Evolutionary conservation across 2,329 filamentous ascomycete genomes (phyloP).

Genomic region (Ophiostoma australiae): DNA sequence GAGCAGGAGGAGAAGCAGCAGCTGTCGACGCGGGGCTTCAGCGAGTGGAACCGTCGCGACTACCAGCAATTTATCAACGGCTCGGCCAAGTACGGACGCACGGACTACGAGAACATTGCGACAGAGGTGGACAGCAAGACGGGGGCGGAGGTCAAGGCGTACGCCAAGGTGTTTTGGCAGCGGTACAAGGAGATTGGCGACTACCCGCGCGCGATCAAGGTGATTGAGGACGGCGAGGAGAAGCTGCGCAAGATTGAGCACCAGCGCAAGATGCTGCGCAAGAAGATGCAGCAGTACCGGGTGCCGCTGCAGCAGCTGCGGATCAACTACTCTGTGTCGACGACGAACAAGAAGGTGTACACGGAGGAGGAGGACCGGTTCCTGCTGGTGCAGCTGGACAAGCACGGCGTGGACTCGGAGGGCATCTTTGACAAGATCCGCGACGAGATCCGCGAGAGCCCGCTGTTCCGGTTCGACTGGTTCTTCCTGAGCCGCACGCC

Average conservation of each 20-base stretch:
- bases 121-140: slow-evolving; percentile 89
- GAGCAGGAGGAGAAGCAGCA: slow-evolving; percentile 82
- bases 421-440: slow-evolving; percentile 87
- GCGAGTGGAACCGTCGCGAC: slow-evolving; percentile 92
- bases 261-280: slow-evolving; percentile 85
- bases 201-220: slow-evolving; percentile 79
- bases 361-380: slow-evolving; percentile 98
- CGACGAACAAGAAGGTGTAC: slow-evolving; percentile 99
- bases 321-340: slow-evolving; percentile 98
- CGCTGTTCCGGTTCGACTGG: slow-evolving; percentile 97
- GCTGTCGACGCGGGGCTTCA: slow-evolving; percentile 79
- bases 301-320: slow-evolving; percentile 96
- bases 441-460: slow-evolving; percentile 93
- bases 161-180: slow-evolving; percentile 95
- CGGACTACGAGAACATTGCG: slow-evolving; percentile 78
- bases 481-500: slow-evolving; percentile 96
- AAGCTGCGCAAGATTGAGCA: slow-evolving; percentile 83
- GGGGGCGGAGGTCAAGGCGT: slow-evolving; percentile 76
- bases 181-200: slow-evolving; percentile 86
- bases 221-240: slow-evolving; percentile 90
- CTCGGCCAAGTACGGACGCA: slow-evolving; percentile 85
- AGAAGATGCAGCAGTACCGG: slow-evolving; percentile 96
- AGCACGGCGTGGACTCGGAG: slow-evolving; percentile 86
- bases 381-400: slow-evolving; percentile 86
- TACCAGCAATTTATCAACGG: slow-evolving; percentile 98